Base-by-base conservation (phyloP, 192 early-diverging fungal genomes). In the Backusella tarrabulga region DNA sequence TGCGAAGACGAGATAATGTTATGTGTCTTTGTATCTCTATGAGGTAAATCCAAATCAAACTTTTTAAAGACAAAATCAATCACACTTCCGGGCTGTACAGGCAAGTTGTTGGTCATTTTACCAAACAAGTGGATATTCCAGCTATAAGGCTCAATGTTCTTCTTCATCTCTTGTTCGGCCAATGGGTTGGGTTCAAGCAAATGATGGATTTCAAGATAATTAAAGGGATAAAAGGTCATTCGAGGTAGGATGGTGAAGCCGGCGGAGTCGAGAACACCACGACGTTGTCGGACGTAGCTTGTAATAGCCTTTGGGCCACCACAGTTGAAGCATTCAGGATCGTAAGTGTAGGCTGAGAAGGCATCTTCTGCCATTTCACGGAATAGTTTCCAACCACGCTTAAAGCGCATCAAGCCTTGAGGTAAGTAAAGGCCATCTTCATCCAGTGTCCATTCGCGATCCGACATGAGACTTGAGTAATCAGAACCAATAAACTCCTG, bases 401-500 rank as follows among this genome's bases (percentile, higher is more conserved):
- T 85, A 79, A 90, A 88, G 29, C 88, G 78, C 88, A 90, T 90
- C 40, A 90, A 77, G 9, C 88, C 88, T 29, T 84, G 85, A 15
- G 87, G 85, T 40, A 90, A 68, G 50, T 90, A 90, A 7, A 84
- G 85, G 34, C 83, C 84, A 36, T 81, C 74, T n/a, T 81, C 78
- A 42, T 90, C 87, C 17, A 90, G 34, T 1, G 88, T 87, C 88
- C 88, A 90, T 34, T 80, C 79, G 19, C 67, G 69, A 69, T 90
- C 88, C 1, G 79, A 67, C 14, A 78, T 46, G 4, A 82, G 71
- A 35, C 81, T 87, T 0, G 88, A 87, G 29, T 80, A 78, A 72
- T 90, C 88, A 0, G 88, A 82, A 21, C 88, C 88, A 79, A 90
- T 88, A 50, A 88, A 90, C 77, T 90, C 86, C 6, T 85, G 79